Percentiles rank a stretch among this genome's conserved stretches.
Evolutionary conservation across 805 yeast genomes (phyloP).

Genomic region (Metschnikowia lachancei): DNA sequence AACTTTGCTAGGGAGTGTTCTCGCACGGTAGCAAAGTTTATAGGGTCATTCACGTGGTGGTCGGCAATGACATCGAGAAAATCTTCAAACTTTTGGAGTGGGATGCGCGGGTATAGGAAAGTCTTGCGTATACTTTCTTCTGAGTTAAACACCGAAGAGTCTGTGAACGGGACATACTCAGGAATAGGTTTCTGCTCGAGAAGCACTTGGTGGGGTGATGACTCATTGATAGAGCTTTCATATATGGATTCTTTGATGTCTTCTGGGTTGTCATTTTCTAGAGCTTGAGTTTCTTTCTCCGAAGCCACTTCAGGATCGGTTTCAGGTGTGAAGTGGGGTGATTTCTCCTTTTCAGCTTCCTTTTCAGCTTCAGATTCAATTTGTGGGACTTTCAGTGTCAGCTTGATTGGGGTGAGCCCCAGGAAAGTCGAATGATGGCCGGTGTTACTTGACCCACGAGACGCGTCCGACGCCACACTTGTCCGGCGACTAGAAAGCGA

Average conservation of each 20-base stretch:
- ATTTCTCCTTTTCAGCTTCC: not conserved
- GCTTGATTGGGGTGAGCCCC: too few relatives aligned
- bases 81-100: constrained; percentile 29
- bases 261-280: too few relatives aligned
- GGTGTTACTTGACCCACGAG: constrained; percentile 1
- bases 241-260: too few relatives aligned
- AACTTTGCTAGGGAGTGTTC: constrained; percentile 33
- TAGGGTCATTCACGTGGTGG: constrained; percentile 36
- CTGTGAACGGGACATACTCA: constrained; percentile 11
- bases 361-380: too few relatives aligned
- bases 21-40: constrained; percentile 37
- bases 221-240: too few relatives aligned
- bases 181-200: not conserved
- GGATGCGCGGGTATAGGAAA: constrained; percentile 30
- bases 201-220: too few relatives aligned
- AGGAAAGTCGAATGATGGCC: not conserved
- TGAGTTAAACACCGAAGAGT: constrained; percentile 24
- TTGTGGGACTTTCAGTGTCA: too few relatives aligned
- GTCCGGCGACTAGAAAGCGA: constrained; percentile 4
- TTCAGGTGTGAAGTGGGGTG: not conserved
- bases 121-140: constrained; percentile 21
- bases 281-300: not conserved
- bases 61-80: constrained; percentile 32
- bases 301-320: not conserved
- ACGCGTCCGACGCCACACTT: constrained; percentile 6